Conservation (phyloP, 1,284 basidiomycete species). For the Phellopilus nigrolimitatus region DNA sequence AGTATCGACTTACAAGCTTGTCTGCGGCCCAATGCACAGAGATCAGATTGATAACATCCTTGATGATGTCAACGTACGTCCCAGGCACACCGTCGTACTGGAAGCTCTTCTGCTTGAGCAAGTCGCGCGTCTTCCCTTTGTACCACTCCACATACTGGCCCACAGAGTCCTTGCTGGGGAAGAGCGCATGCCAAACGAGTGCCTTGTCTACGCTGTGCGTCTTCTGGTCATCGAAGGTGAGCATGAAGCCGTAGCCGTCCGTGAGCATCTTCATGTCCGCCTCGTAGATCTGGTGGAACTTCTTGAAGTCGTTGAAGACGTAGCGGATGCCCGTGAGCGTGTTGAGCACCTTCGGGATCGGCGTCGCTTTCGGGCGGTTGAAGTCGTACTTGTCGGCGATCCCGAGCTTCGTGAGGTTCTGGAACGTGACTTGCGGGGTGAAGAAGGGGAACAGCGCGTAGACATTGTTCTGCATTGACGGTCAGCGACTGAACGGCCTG, state of each 20-base stretch:
- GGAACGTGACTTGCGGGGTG: slow-evolving; percentile 42
- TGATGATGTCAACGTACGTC: slow-evolving; percentile 31
- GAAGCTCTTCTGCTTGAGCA: slow-evolving; percentile 23
- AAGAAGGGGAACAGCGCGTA: slow-evolving; percentile 52
- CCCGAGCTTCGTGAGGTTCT: slow-evolving; percentile 37
- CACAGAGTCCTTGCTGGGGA: slow-evolving; percentile 18
- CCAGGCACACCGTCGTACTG: slow-evolving; percentile 22
- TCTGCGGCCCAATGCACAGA: slow-evolving; percentile 28
- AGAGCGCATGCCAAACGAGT: slow-evolving; percentile 19
- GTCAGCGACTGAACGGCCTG: no score
- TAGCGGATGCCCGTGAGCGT: slow-evolving; percentile 39
- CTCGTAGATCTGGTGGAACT: slow-evolving; percentile 35
- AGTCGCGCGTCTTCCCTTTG: slow-evolving; percentile 18
- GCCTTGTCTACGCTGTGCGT: slow-evolving; percentile 28
- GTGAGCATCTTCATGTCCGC: slow-evolving; percentile 24
- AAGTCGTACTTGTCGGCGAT: slow-evolving; percentile 41
- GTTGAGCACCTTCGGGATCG: slow-evolving; percentile 36
- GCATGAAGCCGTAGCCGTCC: slow-evolving; percentile 31
- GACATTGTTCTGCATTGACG: slow-evolving; percentile 22
- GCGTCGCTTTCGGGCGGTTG: slow-evolving; percentile 30
- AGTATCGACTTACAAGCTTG: slow-evolving; percentile 23
- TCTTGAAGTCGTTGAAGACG: slow-evolving; percentile 36
- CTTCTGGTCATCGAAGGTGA: slow-evolving; percentile 29
- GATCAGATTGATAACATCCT: slow-evolving; percentile 31
- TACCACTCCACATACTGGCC: slow-evolving; percentile 18